phyloP scores from a whole-genome alignment of 202 grass and related monocot genomes.

The Zoysia matrella region DNA sequence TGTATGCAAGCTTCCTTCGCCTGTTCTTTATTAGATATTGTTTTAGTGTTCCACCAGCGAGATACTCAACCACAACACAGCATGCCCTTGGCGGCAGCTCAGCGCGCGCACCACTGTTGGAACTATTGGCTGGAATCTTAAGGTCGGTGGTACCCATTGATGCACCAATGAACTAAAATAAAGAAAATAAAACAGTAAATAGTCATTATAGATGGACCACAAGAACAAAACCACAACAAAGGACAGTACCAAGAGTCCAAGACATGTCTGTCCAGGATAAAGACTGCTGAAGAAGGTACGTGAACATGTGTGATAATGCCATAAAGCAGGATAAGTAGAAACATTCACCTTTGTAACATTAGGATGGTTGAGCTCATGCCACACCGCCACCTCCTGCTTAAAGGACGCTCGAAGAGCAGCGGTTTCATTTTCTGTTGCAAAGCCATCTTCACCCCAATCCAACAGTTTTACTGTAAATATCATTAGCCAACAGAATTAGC shows the following conservation, averaged over 20 bases:
- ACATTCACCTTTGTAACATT: conserved; percentile 82
- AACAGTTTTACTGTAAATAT: conserved; percentile 73
- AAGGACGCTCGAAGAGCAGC: conserved; percentile 59
- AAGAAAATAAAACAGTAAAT: conserved; percentile 24
- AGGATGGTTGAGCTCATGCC: conserved; percentile 77
- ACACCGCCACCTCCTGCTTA: conserved; percentile 83
- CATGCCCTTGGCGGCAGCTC: conserved; percentile 65
- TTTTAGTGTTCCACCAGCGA: conserved; percentile 71
- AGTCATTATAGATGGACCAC: not conserved
- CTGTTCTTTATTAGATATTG: conserved; percentile 72
- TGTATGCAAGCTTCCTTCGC: conserved; percentile 71
- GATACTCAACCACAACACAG: conserved; percentile 81
- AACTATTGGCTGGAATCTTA: conserved; percentile 57
- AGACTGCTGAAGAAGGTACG: conserved; percentile 1
- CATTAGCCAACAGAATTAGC: not conserved
- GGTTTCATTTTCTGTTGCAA: conserved; percentile 62
- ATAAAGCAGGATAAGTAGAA: conserved; percentile 3
- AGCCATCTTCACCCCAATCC: conserved; percentile 86
- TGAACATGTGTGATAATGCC: not conserved
- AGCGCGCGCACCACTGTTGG: conserved; percentile 35
- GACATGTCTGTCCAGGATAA: conserved; percentile 19
- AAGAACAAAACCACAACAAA: conserved; percentile 11
- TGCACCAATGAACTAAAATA: conserved; percentile 82
- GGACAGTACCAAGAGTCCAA: not conserved
- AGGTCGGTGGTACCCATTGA: conserved; percentile 83